Evolutionary conservation across 2,329 filamentous ascomycete species (phyloP).

Genomic region (Ophiostoma piceae): DNA sequence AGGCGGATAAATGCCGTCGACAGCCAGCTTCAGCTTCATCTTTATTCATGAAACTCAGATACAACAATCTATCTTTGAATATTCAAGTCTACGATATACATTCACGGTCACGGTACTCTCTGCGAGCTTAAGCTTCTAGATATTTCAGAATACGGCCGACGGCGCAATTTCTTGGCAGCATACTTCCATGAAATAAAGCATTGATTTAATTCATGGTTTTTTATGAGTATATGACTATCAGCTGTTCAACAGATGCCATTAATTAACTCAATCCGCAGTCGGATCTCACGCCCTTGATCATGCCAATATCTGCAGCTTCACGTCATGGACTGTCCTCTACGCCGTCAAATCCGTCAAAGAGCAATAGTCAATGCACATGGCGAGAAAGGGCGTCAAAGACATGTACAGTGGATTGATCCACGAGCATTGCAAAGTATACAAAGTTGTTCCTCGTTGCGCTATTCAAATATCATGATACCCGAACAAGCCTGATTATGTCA

Average conservation of each 20-base stretch:
- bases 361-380: background rate
- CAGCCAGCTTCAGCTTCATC: background rate
- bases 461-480: background rate
- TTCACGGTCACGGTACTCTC: too few species aligned
- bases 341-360: background rate
- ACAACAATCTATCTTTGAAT: too few species aligned
- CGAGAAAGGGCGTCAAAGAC: slow-evolving; percentile 4
- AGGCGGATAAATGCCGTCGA: background rate
- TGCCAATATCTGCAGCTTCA: background rate
- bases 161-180: too few species aligned
- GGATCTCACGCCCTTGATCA: background rate
- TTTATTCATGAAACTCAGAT: too few species aligned
- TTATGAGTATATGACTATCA: too few species aligned
- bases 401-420: background rate
- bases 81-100: too few species aligned
- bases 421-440: background rate
- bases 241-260: too few species aligned
- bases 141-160: too few species aligned
- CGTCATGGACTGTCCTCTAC: background rate
- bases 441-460: background rate
- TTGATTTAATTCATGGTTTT: too few species aligned
- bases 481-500: too few species aligned
- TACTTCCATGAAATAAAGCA: too few species aligned
- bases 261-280: background rate
- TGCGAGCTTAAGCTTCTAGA: too few species aligned